Base-by-base conservation (phyloP, 495 filamentous ascomycete species). In the Cairneyella variabilis region DNA sequence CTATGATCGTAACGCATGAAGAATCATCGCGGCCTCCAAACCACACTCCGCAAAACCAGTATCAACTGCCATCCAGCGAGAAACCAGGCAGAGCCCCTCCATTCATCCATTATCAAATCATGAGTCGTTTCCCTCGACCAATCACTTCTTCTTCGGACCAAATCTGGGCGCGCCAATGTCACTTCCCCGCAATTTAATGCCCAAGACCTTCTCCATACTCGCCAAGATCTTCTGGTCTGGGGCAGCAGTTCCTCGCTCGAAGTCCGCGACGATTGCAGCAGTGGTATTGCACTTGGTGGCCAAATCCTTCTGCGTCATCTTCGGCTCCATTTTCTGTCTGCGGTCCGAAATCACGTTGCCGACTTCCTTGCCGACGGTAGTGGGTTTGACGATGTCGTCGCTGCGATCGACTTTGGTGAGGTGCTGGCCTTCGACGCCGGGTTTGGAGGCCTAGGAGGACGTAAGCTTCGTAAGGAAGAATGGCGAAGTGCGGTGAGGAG, bases 321-420 rank as follows among this genome's bases (percentile, higher is more conserved):
- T 91, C 53, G 83, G 83, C 64, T 83, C 87, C 76, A 73, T 88
- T 69, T 74, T 79, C 63, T 73, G 72, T 34, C 89, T 84, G 52
- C 82, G 80, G 63, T 79, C 76, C 60, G 81, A 79, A 79, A 98
- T 96, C 21, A 85, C 89, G 53, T 86, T 79, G 56, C 86, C 91
- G 55, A 97, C 90, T 46, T 81, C 75, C 56, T 73, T 68, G 61
- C 91, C 89, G 43, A 97, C 79, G 48, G 90, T 96, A 71, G 91
- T 91, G 61, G 90, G 90, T 75, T 95, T 95, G 69, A 97, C 83
- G 73, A 97, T 96, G 68, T 97, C 93, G 78, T 97, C 95, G 69
- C 83, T 82, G 62, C 93, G 93, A 79, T 97, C 93, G 67, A 99
- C 91, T 78, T 97, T 99, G 39, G 93, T 97, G 47, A 97, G 78